Evolutionary conservation across 2,329 filamentous ascomycete species (phyloP).

Genomic region (Parasarocladium wereldwijsianum): DNA sequence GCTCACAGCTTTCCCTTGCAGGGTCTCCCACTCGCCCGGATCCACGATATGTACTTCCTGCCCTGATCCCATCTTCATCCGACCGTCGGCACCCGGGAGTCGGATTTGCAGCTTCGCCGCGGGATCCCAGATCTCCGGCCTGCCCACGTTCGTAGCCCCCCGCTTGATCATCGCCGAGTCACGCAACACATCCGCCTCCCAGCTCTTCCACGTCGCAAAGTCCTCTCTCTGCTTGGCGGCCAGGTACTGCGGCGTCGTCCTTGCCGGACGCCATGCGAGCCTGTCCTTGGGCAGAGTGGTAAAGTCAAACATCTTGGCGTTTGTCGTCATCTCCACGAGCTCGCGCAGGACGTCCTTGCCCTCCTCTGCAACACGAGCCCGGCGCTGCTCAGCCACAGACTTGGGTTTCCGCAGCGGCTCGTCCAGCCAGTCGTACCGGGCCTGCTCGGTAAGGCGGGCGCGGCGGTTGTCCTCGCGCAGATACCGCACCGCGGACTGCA

Average conservation of each 20-base stretch:
- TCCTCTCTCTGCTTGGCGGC: constrained; percentile 51
- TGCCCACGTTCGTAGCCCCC: constrained; percentile 7
- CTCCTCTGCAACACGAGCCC: constrained; percentile 40
- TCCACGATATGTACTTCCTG: constrained; percentile 35
- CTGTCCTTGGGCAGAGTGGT: constrained; percentile 39
- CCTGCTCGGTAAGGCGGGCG: constrained; percentile 41
- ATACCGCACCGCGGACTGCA: constrained; percentile 52
- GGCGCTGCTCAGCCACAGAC: constrained; percentile 31
- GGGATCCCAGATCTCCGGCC: not conserved
- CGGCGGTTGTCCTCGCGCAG: constrained; percentile 53
- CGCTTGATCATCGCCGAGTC: constrained; percentile 29
- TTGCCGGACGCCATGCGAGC: constrained; percentile 51
- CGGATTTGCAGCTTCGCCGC: constrained; percentile 36
- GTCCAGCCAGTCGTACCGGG: constrained; percentile 42
- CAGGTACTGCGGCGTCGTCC: constrained; percentile 49
- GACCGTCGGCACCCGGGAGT: constrained; percentile 28
- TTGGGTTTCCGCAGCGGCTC: constrained; percentile 39
- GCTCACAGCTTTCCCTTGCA: constrained; percentile 27
- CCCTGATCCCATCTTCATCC: constrained; percentile 21
- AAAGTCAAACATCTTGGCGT: constrained; percentile 46
- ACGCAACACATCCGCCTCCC: constrained; percentile 38
- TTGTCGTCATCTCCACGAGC: constrained; percentile 45
- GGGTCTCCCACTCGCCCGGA: constrained; percentile 38
- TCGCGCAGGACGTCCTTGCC: constrained; percentile 49
- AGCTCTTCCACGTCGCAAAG: constrained; percentile 45